Percentiles rank a stretch among this genome's conserved stretches.
Conservation (phyloP, 768 basidiomycete genomes). For the Epithele typhae region DNA sequence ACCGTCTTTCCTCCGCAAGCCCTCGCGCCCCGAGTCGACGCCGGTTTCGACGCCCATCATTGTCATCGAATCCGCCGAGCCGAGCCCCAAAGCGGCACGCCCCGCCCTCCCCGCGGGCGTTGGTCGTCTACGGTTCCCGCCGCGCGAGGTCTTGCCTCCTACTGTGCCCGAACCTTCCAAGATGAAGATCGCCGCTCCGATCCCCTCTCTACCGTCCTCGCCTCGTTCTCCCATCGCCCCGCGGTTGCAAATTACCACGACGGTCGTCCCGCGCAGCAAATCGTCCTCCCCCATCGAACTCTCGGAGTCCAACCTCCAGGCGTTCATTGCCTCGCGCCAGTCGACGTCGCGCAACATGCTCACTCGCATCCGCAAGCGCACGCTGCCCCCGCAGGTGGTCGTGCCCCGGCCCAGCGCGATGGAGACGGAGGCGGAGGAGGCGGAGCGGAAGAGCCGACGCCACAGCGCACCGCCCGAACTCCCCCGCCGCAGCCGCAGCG, state of each 20-base stretch:
- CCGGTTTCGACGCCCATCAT: neutral
- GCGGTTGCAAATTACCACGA: slow-evolving; percentile 44
- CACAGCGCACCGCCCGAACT: slow-evolving; percentile 65
- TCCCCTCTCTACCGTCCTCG: slow-evolving; percentile 28
- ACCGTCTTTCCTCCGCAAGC: slow-evolving; percentile 29
- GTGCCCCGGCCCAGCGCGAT: slow-evolving; percentile 16
- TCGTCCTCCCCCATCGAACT: slow-evolving; percentile 41
- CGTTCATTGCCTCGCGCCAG: slow-evolving; percentile 48
- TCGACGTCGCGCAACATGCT: slow-evolving; percentile 63
- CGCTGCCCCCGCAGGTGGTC: slow-evolving; percentile 31
- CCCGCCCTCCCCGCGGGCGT: slow-evolving; percentile 18
- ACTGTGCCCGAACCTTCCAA: slow-evolving; percentile 13
- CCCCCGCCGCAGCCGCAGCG: slow-evolving; percentile 41
- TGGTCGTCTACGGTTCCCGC: slow-evolving; percentile 26
- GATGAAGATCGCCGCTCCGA: slow-evolving; percentile 21
- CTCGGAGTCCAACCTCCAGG: slow-evolving; percentile 47
- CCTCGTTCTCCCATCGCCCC: slow-evolving; percentile 34
- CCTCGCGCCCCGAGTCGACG: slow-evolving; percentile 3
- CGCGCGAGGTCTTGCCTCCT: slow-evolving; percentile 14
- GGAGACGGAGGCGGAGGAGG: slow-evolving; percentile 33
- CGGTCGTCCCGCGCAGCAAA: slow-evolving; percentile 43
- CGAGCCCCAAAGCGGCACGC: slow-evolving; percentile 8
- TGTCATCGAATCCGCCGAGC: neutral
- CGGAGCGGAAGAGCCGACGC: slow-evolving; percentile 34
- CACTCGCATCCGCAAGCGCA: slow-evolving; percentile 55